phyloP scores from a whole-genome alignment of 2,329 filamentous ascomycete genomes.

The Pseudonectria foliicola region DNA sequence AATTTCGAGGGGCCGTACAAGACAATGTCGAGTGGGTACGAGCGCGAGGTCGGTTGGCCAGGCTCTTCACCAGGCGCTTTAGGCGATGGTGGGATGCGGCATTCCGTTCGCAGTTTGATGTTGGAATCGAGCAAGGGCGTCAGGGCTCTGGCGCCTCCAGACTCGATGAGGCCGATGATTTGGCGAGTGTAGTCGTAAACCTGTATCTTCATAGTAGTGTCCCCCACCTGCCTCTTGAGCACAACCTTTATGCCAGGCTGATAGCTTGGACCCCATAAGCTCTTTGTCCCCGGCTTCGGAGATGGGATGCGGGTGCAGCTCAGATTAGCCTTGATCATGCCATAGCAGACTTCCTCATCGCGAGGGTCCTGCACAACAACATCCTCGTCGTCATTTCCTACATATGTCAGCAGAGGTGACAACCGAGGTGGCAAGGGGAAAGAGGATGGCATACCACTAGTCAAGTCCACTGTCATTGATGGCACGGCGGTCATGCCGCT shows the following conservation, averaged over 20 bases:
- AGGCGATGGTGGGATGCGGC: conserved; percentile 61
- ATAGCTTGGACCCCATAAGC: conserved; percentile 49
- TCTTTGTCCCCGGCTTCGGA: conserved; percentile 55
- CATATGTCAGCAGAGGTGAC: conserved; percentile 6
- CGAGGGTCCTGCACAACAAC: conserved; percentile 51
- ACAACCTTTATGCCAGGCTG: conserved; percentile 72
- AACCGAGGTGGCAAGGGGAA: neutral
- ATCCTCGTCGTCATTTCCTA: conserved; percentile 48
- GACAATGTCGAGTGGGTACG: conserved; percentile 62
- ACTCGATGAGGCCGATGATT: conserved; percentile 71
- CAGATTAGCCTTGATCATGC: conserved; percentile 63
- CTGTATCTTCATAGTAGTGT: conserved; percentile 55
- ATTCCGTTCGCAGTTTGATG: conserved; percentile 60
- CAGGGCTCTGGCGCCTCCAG: conserved; percentile 58
- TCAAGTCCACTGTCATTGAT: conserved; percentile 50
- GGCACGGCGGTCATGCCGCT: conserved; percentile 19
- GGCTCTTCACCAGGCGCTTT: conserved; percentile 56
- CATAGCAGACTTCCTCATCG: conserved; percentile 72
- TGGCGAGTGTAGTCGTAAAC: conserved; percentile 65
- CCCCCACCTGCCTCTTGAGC: conserved; percentile 52
- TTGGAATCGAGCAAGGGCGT: conserved; percentile 65
- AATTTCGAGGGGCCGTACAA: conserved; percentile 70
- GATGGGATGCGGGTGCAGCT: conserved; percentile 62
- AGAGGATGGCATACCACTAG: conserved; percentile 42
- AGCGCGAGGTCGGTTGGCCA: conserved; percentile 54